phyloP scores from a whole-genome alignment of 495 filamentous ascomycete genomes.

The Apiosordaria backusii region DNA sequence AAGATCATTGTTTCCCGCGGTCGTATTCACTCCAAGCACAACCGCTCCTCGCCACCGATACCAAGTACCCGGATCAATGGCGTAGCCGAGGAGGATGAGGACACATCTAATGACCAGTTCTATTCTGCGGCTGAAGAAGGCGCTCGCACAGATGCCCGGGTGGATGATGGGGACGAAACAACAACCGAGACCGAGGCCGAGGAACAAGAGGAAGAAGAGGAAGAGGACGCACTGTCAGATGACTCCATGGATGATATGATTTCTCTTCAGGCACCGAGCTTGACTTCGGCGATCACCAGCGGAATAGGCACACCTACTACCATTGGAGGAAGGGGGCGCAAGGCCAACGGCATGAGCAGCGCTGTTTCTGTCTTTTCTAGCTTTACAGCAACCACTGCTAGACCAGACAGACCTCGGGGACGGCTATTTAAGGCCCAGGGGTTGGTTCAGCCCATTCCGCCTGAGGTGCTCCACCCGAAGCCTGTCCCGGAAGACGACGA shows the following conservation, averaged over 20 bases:
- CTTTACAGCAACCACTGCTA: conserved; percentile 75
- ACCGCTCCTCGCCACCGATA: conserved; percentile 32
- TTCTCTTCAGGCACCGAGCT: conserved; percentile 71
- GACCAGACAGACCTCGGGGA: conserved; percentile 56
- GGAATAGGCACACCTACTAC: conserved; percentile 73
- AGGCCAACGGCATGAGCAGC: conserved; percentile 64
- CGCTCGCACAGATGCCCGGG: conserved; percentile 39
- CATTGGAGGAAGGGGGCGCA: conserved; percentile 50
- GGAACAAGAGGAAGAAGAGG: conserved; percentile 51
- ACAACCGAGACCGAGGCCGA: conserved; percentile 56
- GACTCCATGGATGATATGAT: conserved; percentile 80
- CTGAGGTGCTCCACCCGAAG: conserved; percentile 78
- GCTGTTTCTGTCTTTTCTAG: conserved; percentile 82
- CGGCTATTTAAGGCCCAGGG: conserved; percentile 73
- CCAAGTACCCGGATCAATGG: conserved; percentile 50
- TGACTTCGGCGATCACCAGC: conserved; percentile 63
- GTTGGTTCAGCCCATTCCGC: conserved; percentile 65
- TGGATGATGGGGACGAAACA: conserved; percentile 43
- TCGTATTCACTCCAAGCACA: conserved; percentile 47
- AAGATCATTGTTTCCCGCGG: conserved; percentile 64
- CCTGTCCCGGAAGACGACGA: conserved; percentile 74
- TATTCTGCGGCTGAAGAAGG: conserved; percentile 82
- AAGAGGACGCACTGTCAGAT: conserved; percentile 65
- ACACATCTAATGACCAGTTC: conserved; percentile 83
- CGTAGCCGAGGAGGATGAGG: conserved; percentile 64